Conservation (phyloP, 768 basidiomycete species). For the Lactarius psammicola region DNA sequence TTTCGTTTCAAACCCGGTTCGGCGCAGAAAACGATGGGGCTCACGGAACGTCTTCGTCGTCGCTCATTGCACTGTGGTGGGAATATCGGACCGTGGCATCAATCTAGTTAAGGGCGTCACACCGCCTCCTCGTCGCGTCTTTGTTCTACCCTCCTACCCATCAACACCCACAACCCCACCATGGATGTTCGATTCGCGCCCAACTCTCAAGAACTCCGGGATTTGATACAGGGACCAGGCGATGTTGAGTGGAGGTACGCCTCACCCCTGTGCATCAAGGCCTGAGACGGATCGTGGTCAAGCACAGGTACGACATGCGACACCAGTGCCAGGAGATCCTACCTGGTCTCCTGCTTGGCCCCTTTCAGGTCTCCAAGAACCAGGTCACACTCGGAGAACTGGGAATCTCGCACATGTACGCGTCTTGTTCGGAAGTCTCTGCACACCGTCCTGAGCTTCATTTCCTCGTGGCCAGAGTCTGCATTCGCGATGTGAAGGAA, state of each 20-base stretch:
- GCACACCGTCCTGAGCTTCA: constrained; percentile 16
- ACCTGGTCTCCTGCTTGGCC: constrained; percentile 77
- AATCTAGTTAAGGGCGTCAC: not conserved
- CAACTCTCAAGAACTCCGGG: constrained; percentile 40
- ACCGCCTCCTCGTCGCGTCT: constrained; percentile 11
- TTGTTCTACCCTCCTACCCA: not conserved
- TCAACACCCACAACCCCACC: not conserved
- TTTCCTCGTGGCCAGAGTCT: constrained; percentile 52
- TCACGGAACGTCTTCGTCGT: constrained; percentile 24
- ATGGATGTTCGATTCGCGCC: constrained; percentile 12
- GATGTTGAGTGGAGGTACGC: constrained; percentile 83
- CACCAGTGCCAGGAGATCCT: constrained; percentile 93
- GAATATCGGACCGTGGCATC: constrained; percentile 9
- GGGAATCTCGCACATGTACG: constrained; percentile 82
- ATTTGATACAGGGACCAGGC: constrained; percentile 72
- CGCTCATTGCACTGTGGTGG: constrained; percentile 12
- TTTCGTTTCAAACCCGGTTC: not conserved
- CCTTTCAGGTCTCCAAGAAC: constrained; percentile 86
- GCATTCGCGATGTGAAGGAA: constrained; percentile 86
- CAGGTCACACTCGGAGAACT: constrained; percentile 62
- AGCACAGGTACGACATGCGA: constrained; percentile 84
- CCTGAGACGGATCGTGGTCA: constrained; percentile 8
- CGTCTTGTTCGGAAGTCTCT: constrained; percentile 15
- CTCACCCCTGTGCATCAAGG: constrained; percentile 3
- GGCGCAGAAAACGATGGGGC: not conserved